Evolutionary conservation across 1,284 basidiomycete species (phyloP), one percentile per base, ranked within the genome.

Genomic region (Pisolithus thermaeus): DNA sequence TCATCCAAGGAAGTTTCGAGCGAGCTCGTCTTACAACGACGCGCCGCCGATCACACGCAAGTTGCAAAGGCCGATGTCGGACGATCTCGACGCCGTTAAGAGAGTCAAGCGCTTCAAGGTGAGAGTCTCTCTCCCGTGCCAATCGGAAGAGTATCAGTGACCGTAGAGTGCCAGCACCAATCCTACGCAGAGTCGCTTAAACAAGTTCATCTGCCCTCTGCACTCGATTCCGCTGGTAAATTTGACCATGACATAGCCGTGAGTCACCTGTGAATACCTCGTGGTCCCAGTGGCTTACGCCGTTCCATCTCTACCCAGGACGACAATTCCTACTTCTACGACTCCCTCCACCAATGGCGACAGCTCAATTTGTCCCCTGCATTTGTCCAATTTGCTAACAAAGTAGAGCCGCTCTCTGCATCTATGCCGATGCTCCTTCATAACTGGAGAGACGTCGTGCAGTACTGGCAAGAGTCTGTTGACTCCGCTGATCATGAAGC

Each of bases 361-460:
- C 85, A 90, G 58, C 79, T 94, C 49, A 92, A 90, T 65, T 79
- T 95, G 27, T 79, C 89, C 0, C 79, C 85, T 0, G 76, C 82
- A 0, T 95, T 93, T 68, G 72, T 91, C 52, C 69, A 75, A 20
- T 90, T 93, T 57, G 80, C 85, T 2, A 74, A 78, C 52, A 73
- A 77, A 48, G 77, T 78, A 0, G 74, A 79, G 37, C 71, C 78
- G 0, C 72, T 93, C 25, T 84, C 87, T 1, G 77, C 80, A 2
- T 92, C 88, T 1, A 81, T 95, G 73, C 84, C 92, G 0, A 73
- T 93, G 44, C 79, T 92, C 3, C 71, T 96, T 9, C 87, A 90
- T 60, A 88, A 94, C 63, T 88, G 88, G 77, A 72, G 73, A 50
- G 76, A 84, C 14, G 76, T 94, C 4, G 70, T 83, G 11, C 70